These are phyloP conservation scores for Pseudogymnoascus destructans DNA, from an alignment of 2,329 filamentous ascomycete genomes.

Conservation along the genomic window DNA sequence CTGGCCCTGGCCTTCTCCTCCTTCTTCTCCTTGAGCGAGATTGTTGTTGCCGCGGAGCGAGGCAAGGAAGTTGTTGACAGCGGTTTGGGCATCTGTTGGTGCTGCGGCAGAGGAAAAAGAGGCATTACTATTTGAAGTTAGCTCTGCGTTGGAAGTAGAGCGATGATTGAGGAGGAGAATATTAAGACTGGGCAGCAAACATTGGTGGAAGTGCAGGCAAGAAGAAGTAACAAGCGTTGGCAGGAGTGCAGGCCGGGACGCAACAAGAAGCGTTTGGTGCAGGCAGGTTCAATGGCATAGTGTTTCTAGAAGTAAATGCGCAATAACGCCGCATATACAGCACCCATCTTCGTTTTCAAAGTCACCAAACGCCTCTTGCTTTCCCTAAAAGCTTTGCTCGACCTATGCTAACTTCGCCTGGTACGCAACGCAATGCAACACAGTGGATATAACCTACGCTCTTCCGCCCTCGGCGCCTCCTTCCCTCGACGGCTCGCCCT, in stretches of 20 bases:
- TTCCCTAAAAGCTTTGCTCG: conserved; percentile 8
- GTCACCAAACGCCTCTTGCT: conserved; percentile 10
- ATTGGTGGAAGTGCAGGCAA: neutral
- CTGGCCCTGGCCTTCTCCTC: conserved; percentile 33
- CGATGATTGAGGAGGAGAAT: neutral
- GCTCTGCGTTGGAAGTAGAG: conserved; percentile 11
- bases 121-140: neutral
- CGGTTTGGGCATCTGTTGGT: conserved; percentile 54
- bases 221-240: neutral
- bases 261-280: conserved; percentile 3
- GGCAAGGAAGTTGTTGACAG: conserved; percentile 78
- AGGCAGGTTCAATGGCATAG: conserved; percentile 9
- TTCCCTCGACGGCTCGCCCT: conserved; percentile 77
- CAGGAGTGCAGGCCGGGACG: neutral
- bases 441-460: conserved; percentile 70
- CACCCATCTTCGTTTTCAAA: conserved; percentile 3
- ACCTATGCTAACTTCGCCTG: conserved; percentile 3
- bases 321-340: conserved; percentile 14
- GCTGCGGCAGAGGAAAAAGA: conserved; percentile 41
- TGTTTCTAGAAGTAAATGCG: conserved; percentile 26
- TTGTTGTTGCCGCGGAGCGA: conserved; percentile 50
- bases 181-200: neutral
- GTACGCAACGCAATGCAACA: neutral
- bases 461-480: conserved; percentile 91
- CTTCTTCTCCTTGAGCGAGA: conserved; percentile 20